A percentile compares a stretch with the other conserved stretches of the same genome.
Evolutionary conservation across 495 filamentous ascomycete species (phyloP).

Genomic region (Staphylotrichum longicolle): DNA sequence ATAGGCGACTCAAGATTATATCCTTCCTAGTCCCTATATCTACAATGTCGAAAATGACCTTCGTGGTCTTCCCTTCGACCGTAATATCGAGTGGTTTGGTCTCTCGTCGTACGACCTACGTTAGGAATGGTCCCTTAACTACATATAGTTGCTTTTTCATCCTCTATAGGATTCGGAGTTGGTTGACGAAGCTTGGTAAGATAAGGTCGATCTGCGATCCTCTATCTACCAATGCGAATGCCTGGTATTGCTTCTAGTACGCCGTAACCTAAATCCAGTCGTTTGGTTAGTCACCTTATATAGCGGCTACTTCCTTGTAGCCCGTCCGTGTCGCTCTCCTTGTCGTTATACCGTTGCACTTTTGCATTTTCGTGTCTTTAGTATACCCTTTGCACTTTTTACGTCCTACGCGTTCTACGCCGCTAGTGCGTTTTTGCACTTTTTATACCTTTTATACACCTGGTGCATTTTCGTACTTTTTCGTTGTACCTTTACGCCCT

Average conservation of each 20-base stretch:
- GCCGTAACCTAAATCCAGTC: background rate
- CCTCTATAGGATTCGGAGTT: background rate
- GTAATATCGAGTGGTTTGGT: background rate
- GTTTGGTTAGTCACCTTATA: background rate
- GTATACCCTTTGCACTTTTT: too few relatives aligned
- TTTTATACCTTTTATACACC: too few relatives aligned
- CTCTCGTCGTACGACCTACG: background rate
- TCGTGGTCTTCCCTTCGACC: background rate
- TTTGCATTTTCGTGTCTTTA: too few relatives aligned
- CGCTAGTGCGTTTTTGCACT: too few relatives aligned
- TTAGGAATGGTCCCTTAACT: background rate
- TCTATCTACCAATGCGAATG: background rate
- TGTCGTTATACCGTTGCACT: too few relatives aligned
- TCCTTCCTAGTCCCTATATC: background rate
- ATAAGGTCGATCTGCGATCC: background rate
- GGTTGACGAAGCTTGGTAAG: background rate
- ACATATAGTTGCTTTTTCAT: background rate
- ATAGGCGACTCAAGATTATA: background rate
- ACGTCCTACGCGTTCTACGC: too few relatives aligned
- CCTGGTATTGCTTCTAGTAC: background rate
- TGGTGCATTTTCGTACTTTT: too few relatives aligned
- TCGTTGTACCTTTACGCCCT: too few relatives aligned
- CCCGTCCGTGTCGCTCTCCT: too few relatives aligned
- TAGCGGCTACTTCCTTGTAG: background rate
- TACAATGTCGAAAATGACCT: slow-evolving; percentile 1